These are phyloP conservation scores for Cladosporium sp. DNA, from an alignment of 2,329 filamentous ascomycete species.

Conservation along the genomic window DNA sequence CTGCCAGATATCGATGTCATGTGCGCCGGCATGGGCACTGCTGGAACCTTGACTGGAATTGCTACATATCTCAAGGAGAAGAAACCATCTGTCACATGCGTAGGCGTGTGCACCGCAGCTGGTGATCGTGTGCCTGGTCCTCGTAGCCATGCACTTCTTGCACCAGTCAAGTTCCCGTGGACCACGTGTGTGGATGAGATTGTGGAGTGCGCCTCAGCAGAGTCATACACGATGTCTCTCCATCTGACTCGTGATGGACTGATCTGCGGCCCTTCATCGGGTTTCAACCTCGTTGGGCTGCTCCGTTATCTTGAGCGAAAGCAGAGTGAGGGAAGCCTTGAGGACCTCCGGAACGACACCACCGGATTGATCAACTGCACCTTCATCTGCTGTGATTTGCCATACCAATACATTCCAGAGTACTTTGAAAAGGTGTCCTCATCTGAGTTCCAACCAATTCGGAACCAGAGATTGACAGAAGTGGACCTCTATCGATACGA, in stretches of 20 bases:
- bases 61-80: slow-evolving; percentile 49
- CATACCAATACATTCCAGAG: slow-evolving; percentile 58
- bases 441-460: slow-evolving; percentile 47
- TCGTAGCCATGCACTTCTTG: slow-evolving; percentile 48
- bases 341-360: slow-evolving; percentile 41
- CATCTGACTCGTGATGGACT: slow-evolving; percentile 54
- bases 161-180: slow-evolving; percentile 56
- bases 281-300: slow-evolving; percentile 53
- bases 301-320: slow-evolving; percentile 48
- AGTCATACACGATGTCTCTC: slow-evolving; percentile 52
- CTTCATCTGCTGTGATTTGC: slow-evolving; percentile 60
- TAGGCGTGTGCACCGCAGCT: slow-evolving; percentile 52
- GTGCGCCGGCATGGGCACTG: slow-evolving; percentile 84
- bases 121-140: slow-evolving; percentile 59
- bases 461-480: slow-evolving; percentile 45
- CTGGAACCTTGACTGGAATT: slow-evolving; percentile 86
- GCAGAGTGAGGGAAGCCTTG: slow-evolving; percentile 44
- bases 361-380: slow-evolving; percentile 49
- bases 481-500: slow-evolving; percentile 55
- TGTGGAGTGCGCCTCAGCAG: slow-evolving; percentile 53
- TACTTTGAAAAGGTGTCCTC: slow-evolving; percentile 53
- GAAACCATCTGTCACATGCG: slow-evolving; percentile 38
- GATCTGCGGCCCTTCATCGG: slow-evolving; percentile 58
- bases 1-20: slow-evolving; percentile 73
- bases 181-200: slow-evolving; percentile 51